Evolutionary conservation across 805 yeast genomes (phyloP).

Genomic region (Blastobotrys terrestris): DNA sequence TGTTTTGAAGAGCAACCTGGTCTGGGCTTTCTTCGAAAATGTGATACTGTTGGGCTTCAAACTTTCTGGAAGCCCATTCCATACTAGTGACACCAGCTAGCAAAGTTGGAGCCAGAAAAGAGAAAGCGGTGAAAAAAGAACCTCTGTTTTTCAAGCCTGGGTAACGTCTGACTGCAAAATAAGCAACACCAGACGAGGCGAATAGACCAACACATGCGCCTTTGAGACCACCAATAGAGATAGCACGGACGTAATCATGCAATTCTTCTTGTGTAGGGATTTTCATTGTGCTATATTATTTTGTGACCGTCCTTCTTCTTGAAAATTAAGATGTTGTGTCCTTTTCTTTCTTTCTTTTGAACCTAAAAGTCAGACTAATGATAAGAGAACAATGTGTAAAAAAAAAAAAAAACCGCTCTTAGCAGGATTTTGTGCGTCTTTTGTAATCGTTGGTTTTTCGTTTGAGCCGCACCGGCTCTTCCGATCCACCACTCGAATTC

Average conservation of each 20-base stretch:
- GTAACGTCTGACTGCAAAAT: constrained; percentile 2
- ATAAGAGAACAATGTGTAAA: not conserved
- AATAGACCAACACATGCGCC: constrained; percentile 52
- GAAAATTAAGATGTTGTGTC: too few relatives aligned
- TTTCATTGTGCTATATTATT: constrained; percentile 45
- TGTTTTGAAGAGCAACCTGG: constrained; percentile 17
- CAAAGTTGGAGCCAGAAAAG: constrained; percentile 63
- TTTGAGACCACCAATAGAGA: constrained; percentile 53
- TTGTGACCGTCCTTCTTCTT: too few relatives aligned
- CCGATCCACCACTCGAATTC: not conserved
- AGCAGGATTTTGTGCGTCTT: not conserved
- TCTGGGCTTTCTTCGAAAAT: constrained; percentile 25
- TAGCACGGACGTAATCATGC: constrained; percentile 55
- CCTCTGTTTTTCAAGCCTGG: constrained; percentile 18
- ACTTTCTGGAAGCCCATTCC: constrained; percentile 62
- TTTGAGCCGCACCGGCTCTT: not conserved
- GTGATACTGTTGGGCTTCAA: constrained; percentile 58
- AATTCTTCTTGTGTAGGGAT: constrained; percentile 59
- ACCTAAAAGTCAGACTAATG: too few relatives aligned
- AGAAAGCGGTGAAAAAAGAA: constrained; percentile 44
- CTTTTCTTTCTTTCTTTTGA: too few relatives aligned
- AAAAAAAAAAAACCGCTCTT: not conserved
- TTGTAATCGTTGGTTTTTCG: not conserved
- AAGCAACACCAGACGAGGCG: constrained; percentile 42
- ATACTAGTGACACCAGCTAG: constrained; percentile 56